Evolutionary conservation across 2,329 filamentous ascomycete species (phyloP), one percentile per base, ranked within the genome.

Genomic region (Purpureocillium takamizusanense): DNA sequence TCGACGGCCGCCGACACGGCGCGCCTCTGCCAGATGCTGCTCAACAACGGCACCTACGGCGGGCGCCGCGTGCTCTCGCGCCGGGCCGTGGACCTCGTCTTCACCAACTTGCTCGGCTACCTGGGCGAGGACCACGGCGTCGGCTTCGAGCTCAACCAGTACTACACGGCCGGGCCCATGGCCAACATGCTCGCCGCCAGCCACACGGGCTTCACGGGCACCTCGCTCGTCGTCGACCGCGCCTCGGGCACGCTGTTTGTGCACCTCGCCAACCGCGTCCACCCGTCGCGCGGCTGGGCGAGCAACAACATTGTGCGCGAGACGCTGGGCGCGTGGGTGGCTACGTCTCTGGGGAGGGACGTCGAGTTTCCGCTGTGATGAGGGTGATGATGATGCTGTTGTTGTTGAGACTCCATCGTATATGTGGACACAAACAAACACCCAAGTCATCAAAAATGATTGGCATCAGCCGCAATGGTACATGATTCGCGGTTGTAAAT

Each of bases 11-110:
- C 25, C 1, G 57, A 60, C 39, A 50, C 50, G 16, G 55, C 57
- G 4, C 48, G 44, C 13, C 43, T 60, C 39, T 56, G 55, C 38
- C 57, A 61, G 41, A 61, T 60, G 57, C 54, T 61, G 29, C 48
- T 59, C 13, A 60, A 60, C 46, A 59, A 60, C 39, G 58, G 58
- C 12, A 60, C 56, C 1, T 61, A 61, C 41, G 46, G 39, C 29
- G 52, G 55, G 4, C 37, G 43, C 7, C 46, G 47, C 11, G 49
- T 59, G 8, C 45, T 61, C 17, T 51, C 46, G 4, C 38, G 47
- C 6, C 36, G 48, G n/a, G 38, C 50, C 1, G 56, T 60, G 1
- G 51, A 59, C 27, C 39, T 58, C 35, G 50, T 61, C 32, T 60
- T 61, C 41, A 52, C 46, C 4, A 52, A 59, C 31, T 57, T 57